phyloP scores from a whole-genome alignment of 768 basidiomycete species.

The Phylloporus rhodoxanthus region DNA sequence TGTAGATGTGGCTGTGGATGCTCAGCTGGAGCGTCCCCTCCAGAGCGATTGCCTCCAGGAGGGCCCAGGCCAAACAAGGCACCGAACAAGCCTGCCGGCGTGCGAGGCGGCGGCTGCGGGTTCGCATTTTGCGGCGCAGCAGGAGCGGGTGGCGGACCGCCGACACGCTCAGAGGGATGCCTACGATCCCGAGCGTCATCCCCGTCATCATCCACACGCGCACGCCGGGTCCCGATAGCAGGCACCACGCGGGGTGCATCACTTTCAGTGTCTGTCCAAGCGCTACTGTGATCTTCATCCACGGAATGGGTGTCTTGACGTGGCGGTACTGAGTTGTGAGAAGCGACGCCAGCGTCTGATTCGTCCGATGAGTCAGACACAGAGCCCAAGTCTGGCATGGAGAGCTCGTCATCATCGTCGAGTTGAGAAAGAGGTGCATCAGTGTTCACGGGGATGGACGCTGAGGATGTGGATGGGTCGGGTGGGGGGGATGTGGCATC shows the following conservation, averaged over 20 bases:
- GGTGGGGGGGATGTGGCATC: background rate
- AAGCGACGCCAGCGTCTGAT: slow-evolving; percentile 27
- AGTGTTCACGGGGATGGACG: slow-evolving; percentile 1
- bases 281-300: slow-evolving; percentile 27
- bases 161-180: slow-evolving; percentile 56
- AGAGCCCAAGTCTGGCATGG: slow-evolving; percentile 39
- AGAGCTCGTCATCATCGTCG: slow-evolving; percentile 31
- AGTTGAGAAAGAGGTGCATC: slow-evolving; percentile 4
- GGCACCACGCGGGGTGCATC: slow-evolving; percentile 29
- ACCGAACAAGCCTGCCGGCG: slow-evolving; percentile 20
- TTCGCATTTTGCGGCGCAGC: slow-evolving; percentile 20
- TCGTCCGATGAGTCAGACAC: slow-evolving; percentile 36
- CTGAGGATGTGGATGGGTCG: slow-evolving; percentile 1
- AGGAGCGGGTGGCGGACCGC: slow-evolving; percentile 24
- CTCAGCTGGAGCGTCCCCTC: slow-evolving; percentile 17
- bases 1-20: slow-evolving; percentile 16
- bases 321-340: slow-evolving; percentile 28
- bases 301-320: slow-evolving; percentile 16
- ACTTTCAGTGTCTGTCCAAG: slow-evolving; percentile 28
- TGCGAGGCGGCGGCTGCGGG: slow-evolving; percentile 16
- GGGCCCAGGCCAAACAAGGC: slow-evolving; percentile 22
- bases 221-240: slow-evolving; percentile 38
- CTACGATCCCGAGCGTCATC: slow-evolving; percentile 58
- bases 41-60: slow-evolving; percentile 8
- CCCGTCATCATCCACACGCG: slow-evolving; percentile 56